phyloP scores from a whole-genome alignment of 2,329 filamentous ascomycete genomes.

The Arthrobotrys conoides region DNA sequence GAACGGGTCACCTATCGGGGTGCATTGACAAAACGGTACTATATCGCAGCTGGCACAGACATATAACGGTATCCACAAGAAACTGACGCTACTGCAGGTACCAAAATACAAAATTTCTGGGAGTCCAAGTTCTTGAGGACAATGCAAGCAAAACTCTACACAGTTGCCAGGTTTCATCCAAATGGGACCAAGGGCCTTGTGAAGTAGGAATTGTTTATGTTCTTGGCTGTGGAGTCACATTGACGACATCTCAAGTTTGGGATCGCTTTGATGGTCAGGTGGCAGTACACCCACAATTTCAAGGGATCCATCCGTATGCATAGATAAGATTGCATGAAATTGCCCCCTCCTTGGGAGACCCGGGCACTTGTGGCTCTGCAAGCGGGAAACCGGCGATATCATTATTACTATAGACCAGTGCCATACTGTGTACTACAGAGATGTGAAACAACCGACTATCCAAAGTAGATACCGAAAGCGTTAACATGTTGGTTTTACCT shows the following conservation, averaged over 20 bases:
- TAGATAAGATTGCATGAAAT: conserved; percentile 55
- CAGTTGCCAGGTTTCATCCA: conserved; percentile 34
- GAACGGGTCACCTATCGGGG: background rate
- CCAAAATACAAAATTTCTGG: conserved; percentile 21
- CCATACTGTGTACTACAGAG: conserved; percentile 1
- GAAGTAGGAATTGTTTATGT: conserved; percentile 29
- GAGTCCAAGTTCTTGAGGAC: conserved; percentile 15
- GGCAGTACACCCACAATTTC: conserved; percentile 44
- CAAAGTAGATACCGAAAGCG: conserved; percentile 38
- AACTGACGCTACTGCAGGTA: conserved; percentile 55
- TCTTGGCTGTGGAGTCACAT: conserved; percentile 23
- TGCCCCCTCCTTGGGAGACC: conserved; percentile 26
- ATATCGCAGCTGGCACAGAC: conserved; percentile 1
- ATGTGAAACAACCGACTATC: conserved; percentile 49
- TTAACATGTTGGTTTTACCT: conserved; percentile 35
- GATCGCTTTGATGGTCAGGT: conserved; percentile 32
- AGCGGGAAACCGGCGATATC: conserved; percentile 8
- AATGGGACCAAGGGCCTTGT: conserved; percentile 13
- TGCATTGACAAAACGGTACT: background rate
- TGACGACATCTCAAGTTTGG: conserved; percentile 33
- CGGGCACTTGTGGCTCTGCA: conserved; percentile 10
- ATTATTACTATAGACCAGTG: background rate
- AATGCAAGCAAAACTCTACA: background rate
- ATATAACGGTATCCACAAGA: conserved; percentile 32
- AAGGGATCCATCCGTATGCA: conserved; percentile 37